phyloP scores from a whole-genome alignment of 1,284 basidiomycete species.

The Tilletia indica region DNA sequence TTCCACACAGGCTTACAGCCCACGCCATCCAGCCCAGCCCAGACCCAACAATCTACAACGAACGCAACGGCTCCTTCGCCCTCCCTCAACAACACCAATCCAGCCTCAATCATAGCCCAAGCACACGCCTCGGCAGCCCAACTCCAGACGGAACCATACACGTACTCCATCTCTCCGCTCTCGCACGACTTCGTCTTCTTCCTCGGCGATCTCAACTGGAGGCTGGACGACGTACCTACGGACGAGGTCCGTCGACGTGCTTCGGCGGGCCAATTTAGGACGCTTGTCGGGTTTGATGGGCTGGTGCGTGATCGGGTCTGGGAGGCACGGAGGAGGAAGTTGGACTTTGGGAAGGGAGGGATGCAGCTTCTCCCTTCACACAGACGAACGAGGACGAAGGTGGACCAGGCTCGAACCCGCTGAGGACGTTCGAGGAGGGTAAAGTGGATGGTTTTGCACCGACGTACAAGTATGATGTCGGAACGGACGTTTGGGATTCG shows the following conservation, averaged over 20 bases:
- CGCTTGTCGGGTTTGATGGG: background rate
- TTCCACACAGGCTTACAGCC: background rate
- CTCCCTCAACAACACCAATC: background rate
- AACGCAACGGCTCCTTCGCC: background rate
- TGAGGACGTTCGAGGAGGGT: constrained; percentile 10
- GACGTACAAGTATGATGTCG: constrained; percentile 31
- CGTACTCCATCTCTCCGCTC: constrained; percentile 15
- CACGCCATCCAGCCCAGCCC: background rate
- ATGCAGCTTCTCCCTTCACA: constrained; percentile 4
- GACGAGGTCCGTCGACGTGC: background rate
- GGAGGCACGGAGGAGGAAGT: background rate
- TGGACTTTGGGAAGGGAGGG: constrained; percentile 15
- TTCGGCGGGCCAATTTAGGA: background rate
- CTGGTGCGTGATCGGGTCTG: constrained; percentile 9
- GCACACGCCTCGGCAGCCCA: constrained; percentile 13
- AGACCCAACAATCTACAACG: background rate
- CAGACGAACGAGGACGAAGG: background rate
- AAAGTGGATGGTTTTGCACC: constrained; percentile 22
- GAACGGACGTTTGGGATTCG: constrained; percentile 27
- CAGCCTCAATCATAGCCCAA: background rate
- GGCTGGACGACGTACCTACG: constrained; percentile 4
- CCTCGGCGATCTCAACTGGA: constrained; percentile 16
- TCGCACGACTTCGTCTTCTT: constrained; percentile 17
- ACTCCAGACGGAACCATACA: constrained; percentile 16
- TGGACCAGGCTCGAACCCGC: background rate